phyloP scores from a whole-genome alignment of 495 filamentous ascomycete genomes.

The Saxophila tyrrhenica region DNA sequence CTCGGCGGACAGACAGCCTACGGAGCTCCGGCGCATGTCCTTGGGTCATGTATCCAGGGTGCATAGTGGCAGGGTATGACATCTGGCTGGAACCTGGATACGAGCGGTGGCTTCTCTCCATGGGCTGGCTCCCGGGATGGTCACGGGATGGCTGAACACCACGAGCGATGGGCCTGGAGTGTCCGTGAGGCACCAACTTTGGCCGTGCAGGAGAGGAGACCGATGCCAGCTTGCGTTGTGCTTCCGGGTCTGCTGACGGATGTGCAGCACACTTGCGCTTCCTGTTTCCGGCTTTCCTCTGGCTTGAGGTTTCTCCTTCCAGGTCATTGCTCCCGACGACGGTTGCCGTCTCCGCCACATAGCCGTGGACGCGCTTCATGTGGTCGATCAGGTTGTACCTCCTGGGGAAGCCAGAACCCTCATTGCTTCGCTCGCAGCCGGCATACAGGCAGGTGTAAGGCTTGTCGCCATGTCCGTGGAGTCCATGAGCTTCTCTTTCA shows the following conservation, averaged over 20 bases:
- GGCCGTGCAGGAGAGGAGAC: no score
- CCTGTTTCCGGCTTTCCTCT: constrained; percentile 6
- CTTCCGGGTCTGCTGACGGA: constrained; percentile 2
- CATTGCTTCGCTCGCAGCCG: constrained; percentile 68
- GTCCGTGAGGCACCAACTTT: neutral
- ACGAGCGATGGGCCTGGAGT: no score
- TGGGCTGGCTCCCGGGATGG: neutral
- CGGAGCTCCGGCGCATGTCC: neutral
- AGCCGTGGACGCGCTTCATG: constrained; percentile 87
- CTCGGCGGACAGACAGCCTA: neutral
- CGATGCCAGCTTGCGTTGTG: constrained; percentile 9
- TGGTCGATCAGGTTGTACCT: constrained; percentile 92
- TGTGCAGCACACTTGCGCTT: constrained; percentile 17
- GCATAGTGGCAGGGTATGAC: no score
- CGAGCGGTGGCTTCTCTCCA: neutral
- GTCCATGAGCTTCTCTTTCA: constrained; percentile 85
- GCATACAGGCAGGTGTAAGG: constrained; percentile 74
- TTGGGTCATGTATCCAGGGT: neutral
- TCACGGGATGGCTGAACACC: no score
- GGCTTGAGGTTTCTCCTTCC: neutral
- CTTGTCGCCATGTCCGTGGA: constrained; percentile 88
- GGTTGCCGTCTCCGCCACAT: constrained; percentile 31
- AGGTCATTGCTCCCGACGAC: constrained; percentile 2
- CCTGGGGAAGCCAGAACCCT: constrained; percentile 78
- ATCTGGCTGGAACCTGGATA: neutral